Evolutionary conservation across 2,329 filamentous ascomycete genomes (phyloP).

Genomic region (Penicillium corylophilum): DNA sequence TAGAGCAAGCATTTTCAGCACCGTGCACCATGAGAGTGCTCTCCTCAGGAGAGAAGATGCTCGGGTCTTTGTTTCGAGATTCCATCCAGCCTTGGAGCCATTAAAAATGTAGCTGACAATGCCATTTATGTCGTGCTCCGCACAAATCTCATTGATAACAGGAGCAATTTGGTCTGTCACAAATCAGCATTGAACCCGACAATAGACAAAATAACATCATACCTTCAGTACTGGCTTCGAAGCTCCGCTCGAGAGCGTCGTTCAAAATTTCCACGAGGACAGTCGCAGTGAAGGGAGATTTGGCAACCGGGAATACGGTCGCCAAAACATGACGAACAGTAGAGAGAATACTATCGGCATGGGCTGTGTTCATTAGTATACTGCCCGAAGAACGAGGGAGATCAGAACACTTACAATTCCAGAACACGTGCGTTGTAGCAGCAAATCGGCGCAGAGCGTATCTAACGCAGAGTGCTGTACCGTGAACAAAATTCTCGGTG

Average conservation of each 20-base stretch:
- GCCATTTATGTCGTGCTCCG: constrained; percentile 29
- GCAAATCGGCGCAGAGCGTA: constrained; percentile 40
- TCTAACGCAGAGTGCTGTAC: constrained; percentile 39
- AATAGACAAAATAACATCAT: background rate
- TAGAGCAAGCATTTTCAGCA: constrained; percentile 25
- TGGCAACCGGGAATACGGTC: constrained; percentile 27
- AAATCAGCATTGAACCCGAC: constrained; percentile 5
- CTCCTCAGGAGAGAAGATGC: constrained; percentile 38
- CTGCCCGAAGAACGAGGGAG: background rate
- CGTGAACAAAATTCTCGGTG: constrained; percentile 42
- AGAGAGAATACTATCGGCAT: constrained; percentile 25
- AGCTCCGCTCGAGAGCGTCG: constrained; percentile 34
- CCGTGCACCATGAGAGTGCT: constrained; percentile 32
- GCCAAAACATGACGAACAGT: constrained; percentile 28
- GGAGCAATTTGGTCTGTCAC: constrained; percentile 15
- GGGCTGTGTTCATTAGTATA: constrained; percentile 25
- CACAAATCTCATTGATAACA: constrained; percentile 24
- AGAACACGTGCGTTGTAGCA: constrained; percentile 32
- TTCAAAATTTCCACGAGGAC: constrained; percentile 39
- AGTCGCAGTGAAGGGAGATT: constrained; percentile 37
- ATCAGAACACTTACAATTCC: constrained; percentile 30
- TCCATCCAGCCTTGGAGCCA: constrained; percentile 25
- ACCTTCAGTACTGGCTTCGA: constrained; percentile 34
- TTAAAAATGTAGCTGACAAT: constrained; percentile 29
- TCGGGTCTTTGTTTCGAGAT: constrained; percentile 29